Conservation (phyloP, 176 grass and related monocot species). For the Oryza longistaminata region DNA sequence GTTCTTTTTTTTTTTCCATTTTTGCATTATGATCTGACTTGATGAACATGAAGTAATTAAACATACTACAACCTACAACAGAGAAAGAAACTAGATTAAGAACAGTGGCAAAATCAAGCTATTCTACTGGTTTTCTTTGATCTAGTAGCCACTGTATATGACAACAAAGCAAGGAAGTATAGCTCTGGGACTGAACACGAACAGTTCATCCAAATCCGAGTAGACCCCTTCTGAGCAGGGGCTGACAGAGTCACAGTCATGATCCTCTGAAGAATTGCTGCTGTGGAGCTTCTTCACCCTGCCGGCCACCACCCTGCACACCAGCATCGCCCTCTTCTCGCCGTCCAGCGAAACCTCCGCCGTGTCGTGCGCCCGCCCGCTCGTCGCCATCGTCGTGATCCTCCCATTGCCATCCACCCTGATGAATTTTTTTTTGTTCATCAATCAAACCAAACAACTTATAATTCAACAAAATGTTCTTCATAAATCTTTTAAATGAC, state of each 20-base stretch:
- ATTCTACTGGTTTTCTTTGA: neutral
- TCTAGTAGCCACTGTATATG: conserved; percentile 65
- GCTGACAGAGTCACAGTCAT: conserved; percentile 45
- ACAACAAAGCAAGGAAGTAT: conserved; percentile 92
- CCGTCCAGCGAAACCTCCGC: neutral
- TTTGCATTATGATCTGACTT: neutral
- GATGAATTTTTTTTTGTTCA: neutral
- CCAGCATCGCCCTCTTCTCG: conserved; percentile 72
- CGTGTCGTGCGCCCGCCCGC: conserved; percentile 64
- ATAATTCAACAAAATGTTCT: neutral
- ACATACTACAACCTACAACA: conserved; percentile 12
- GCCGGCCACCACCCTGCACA: conserved; percentile 92
- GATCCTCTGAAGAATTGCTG: conserved; percentile 26
- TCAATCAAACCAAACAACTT: neutral
- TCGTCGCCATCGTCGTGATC: conserved; percentile 69
- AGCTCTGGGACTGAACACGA: conserved; percentile 67
- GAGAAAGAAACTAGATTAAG: neutral
- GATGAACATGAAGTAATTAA: conserved; percentile 1
- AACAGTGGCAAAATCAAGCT: conserved; percentile 9
- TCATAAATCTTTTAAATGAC: neutral
- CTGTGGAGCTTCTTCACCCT: conserved; percentile 59
- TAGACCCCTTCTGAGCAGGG: conserved; percentile 26
- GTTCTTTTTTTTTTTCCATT: neutral
- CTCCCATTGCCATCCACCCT: conserved; percentile 57
- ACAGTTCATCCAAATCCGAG: conserved; percentile 73